Evolutionary conservation across 768 basidiomycete species (phyloP), one percentile per base, ranked within the genome.

Genomic region (Kwoniella bestiolae): DNA sequence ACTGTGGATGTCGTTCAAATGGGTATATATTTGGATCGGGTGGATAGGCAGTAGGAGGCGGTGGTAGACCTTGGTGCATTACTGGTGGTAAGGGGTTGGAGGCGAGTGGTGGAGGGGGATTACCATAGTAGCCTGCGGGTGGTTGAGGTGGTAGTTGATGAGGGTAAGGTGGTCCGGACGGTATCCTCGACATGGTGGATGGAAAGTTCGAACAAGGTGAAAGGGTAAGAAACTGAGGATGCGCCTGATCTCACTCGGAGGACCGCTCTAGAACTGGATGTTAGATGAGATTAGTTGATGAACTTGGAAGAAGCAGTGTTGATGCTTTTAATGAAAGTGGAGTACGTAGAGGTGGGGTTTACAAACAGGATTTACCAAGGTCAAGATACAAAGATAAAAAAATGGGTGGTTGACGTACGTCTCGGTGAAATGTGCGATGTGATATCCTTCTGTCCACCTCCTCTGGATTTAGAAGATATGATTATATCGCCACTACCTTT

Each of bases 141-240:
- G 28, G 31, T 28, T 56, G 60, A 56, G 60, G 60, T 14, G 52
- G 55, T 44, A 44, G 35, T 47, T 59, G 66, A 47, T 60, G 59
- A 23, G 65, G 8, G 31, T 49, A 57, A 8, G 47, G 56, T 26
- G 58, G 56, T 51, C 63, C 63, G 2, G 63, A 65, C 5, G 63
- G 63, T 57, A 65, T 65, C 11, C 63, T 28, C 9, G 63, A 65
- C 63, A 65, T 65, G 12, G 21, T 41, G 52, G 8, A 6, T 53
- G 51, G 25, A 23, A 11, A 21, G 51, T 7, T n/a, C 31, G 4
- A 53, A 11, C 29, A 31, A 5, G 51, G 5, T 21, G 6, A 47
- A 9, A 47, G 3, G 46, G 23, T 21, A 47, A 47, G 46, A 47
- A 18, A 41, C 14, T 41, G 5, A 41, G 38, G 18, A 41, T 41